Evolutionary conservation across 2,329 filamentous ascomycete species (phyloP), one percentile per base, ranked within the genome.

Genomic region (Malbranchea zuffiana): DNA sequence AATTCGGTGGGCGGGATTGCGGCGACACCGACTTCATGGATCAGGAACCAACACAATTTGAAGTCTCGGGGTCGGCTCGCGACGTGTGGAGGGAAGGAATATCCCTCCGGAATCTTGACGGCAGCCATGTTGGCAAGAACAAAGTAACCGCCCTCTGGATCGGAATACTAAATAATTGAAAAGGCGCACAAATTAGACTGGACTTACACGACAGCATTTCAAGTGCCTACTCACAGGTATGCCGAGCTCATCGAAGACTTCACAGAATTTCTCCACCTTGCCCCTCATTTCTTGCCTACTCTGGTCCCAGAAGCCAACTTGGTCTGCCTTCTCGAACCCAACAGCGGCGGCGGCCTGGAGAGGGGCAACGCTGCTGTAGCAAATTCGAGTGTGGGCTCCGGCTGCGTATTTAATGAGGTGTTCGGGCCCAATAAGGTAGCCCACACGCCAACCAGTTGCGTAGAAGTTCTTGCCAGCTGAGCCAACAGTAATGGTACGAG

Each of bases 381-480:
- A 96, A 55, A 98, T 96, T 37, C 88, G 76, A 0, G 88, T 96
- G 60, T 98, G 90, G 1, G 90, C 90, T 12, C 85, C 85, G 7
- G 82, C 77, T 21, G 94, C 88, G 56, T 94, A 83, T 56, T 92
- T 82, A 63, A 96, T 86, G 35, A 96, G 68, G 43, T 94, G 75
- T 36, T 84, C 75, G 0, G 83, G 85, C 0, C 90, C 90, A 54
- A 96, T 90, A 24, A 98, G 68, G 78, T 88, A 98, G 38, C 90
- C 83, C 48, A 96, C 87, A 40, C 90, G 79, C 90, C 90, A 98
- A 32, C 90, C 90, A 0, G 90, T 98, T 39, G 84, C 85, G 55
- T 96, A 96, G 62, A 98, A 98, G 68, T 90, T 92, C 72, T 98
- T 98, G 50, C 90, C 90, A 1, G 86, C 90, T 0, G 86, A 94